Conservation (phyloP, 306 rosid genomes). For the Oxytropis ochrocephala region DNA sequence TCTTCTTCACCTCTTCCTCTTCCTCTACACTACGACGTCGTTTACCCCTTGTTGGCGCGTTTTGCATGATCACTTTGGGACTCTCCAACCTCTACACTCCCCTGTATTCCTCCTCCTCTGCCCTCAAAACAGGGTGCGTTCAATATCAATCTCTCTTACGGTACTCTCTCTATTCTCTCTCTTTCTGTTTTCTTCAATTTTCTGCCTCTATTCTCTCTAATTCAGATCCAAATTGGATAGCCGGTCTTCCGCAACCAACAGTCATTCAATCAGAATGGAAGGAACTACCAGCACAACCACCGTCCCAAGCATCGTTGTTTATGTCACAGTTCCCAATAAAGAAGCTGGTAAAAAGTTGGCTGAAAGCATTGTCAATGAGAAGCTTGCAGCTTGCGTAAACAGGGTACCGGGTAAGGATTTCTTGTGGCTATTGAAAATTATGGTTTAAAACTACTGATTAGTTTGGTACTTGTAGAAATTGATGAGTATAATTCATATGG, state of each 20-base stretch:
- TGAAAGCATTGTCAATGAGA: conserved; percentile 74
- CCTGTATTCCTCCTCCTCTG: conserved; percentile 26
- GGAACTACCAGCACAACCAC: conserved; percentile 35
- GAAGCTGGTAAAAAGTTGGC: conserved; percentile 92
- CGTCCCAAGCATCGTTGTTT: conserved; percentile 87
- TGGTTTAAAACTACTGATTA: not conserved
- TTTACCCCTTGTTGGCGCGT: conserved; percentile 68
- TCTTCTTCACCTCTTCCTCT: conserved; percentile 14
- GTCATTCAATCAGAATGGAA: conserved; percentile 50
- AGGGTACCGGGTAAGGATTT: conserved; percentile 65
- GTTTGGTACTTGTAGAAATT: not conserved
- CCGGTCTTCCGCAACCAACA: conserved; percentile 26
- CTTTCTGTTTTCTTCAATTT: not conserved
- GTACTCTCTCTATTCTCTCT: conserved; percentile 18
- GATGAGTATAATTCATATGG: not conserved
- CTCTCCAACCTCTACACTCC: conserved; percentile 45
- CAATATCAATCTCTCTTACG: conserved; percentile 52
- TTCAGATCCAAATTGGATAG: conserved; percentile 55
- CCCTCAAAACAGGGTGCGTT: conserved; percentile 48
- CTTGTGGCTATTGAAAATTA: not conserved
- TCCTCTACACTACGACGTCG: conserved; percentile 56
- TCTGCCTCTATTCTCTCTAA: not conserved
- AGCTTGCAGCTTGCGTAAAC: conserved; percentile 96
- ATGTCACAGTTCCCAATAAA: conserved; percentile 90
- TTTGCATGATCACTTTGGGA: conserved; percentile 68